phyloP scores from a whole-genome alignment of 306 rosid species.

The Cicer bijugum region DNA sequence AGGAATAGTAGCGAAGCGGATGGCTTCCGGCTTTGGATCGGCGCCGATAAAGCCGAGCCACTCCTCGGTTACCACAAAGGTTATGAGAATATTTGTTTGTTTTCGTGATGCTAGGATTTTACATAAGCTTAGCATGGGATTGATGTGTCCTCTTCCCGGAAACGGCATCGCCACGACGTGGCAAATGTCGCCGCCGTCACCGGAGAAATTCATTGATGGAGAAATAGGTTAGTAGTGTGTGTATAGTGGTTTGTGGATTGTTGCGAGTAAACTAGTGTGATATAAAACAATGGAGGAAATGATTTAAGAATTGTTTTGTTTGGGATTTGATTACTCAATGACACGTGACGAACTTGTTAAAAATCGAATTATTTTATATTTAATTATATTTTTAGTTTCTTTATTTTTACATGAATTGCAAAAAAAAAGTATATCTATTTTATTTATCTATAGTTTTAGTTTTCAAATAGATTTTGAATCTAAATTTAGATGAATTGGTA shows the following conservation, averaged over 20 bases:
- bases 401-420: too few relatives aligned
- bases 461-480: too few relatives aligned
- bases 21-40: conserved; percentile 48
- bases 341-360: neutral
- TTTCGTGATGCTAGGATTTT: conserved; percentile 45
- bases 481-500: too few relatives aligned
- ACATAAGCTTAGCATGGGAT: conserved; percentile 73
- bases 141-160: conserved; percentile 64
- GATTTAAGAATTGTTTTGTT: neutral
- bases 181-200: neutral
- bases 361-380: neutral
- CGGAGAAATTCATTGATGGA: conserved; percentile 5
- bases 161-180: conserved; percentile 59
- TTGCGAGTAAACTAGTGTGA: neutral
- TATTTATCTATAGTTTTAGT: too few relatives aligned
- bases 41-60: conserved; percentile 55
- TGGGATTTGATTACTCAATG: neutral
- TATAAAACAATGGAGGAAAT: neutral
- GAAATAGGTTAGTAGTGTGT: neutral
- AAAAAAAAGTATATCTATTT: too few relatives aligned
- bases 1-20: conserved; percentile 56
- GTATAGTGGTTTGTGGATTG: neutral
- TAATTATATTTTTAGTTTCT: too few relatives aligned
- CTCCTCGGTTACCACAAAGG: conserved; percentile 59
- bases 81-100: conserved; percentile 40